A percentile compares a stretch with the other conserved stretches of the same genome.
phyloP scores from a whole-genome alignment of 2,329 filamentous ascomycete species.

The Phyllosticta paracitricarpa region DNA sequence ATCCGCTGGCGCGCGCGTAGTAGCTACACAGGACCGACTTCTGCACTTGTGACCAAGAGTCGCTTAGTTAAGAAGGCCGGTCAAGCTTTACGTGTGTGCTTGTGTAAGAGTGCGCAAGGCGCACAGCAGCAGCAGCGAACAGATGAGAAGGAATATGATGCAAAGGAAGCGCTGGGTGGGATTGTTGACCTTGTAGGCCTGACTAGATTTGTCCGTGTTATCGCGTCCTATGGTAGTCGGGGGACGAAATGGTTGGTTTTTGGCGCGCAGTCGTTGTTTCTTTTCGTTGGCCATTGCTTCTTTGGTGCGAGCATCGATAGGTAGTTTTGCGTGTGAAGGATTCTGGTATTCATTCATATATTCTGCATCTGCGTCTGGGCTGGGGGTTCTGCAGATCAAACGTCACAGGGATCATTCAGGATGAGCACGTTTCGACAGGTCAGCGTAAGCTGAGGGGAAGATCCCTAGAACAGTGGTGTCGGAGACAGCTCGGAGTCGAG shows the following conservation, averaged over 20 bases:
- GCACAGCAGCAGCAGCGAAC: too few species aligned
- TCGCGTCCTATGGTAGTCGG: neutral
- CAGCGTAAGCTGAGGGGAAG: neutral
- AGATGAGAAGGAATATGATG: too few species aligned
- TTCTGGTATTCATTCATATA: neutral
- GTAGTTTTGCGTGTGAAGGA: neutral
- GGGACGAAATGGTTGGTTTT: neutral
- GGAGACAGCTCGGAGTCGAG: neutral
- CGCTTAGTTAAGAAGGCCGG: neutral
- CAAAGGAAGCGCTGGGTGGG: too few species aligned
- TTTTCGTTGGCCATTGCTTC: neutral
- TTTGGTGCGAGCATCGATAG: neutral
- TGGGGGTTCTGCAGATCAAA: neutral
- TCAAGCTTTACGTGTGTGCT: neutral
- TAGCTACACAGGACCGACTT: neutral
- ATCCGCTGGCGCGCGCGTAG: neutral
- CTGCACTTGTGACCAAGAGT: neutral
- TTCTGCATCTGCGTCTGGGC: too few species aligned
- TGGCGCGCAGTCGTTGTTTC: neutral
- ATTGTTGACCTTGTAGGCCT: too few species aligned
- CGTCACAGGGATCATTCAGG: neutral
- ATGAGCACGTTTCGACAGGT: neutral
- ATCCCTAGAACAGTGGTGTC: neutral
- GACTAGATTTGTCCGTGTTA: neutral
- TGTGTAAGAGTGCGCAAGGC: neutral